These are phyloP conservation scores for Umbelopsis sp. DNA, from an alignment of 192 early-diverging fungal genomes.

Conservation along the genomic window DNA sequence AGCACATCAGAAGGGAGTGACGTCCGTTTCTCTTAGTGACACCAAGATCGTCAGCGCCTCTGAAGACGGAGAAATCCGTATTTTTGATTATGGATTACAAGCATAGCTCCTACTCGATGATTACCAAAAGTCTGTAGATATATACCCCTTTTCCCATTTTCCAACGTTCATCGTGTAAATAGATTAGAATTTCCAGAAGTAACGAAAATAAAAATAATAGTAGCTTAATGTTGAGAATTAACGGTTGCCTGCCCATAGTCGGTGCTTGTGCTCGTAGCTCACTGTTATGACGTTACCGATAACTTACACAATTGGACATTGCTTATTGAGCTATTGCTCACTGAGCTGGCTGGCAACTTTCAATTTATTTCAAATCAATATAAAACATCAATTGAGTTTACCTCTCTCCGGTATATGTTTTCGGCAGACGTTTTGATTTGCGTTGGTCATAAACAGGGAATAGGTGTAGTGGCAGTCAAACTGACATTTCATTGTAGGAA, in stretches of 20 bases:
- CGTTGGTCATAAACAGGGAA: no score
- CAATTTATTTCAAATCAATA: no score
- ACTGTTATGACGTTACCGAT: background rate
- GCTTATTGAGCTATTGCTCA: no score
- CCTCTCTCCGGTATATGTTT: no score
- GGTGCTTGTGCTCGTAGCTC: background rate
- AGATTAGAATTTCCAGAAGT: background rate
- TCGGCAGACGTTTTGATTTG: no score
- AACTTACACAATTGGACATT: background rate
- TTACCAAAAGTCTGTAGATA: background rate
- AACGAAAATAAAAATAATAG: background rate
- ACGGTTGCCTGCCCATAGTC: no score
- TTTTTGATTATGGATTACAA: constrained; percentile 75
- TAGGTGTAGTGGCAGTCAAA: no score
- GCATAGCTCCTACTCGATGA: background rate
- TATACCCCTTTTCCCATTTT: background rate
- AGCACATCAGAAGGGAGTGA: constrained; percentile 69
- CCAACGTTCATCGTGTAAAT: background rate
- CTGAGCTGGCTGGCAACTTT: no score
- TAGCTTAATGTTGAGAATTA: background rate
- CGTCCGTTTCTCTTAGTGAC: constrained; percentile 81
- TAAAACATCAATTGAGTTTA: no score
- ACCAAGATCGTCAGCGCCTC: constrained; percentile 85
- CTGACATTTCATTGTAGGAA: no score
- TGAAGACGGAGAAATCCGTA: constrained; percentile 76